These are phyloP conservation scores for Lasiodiplodia gonubiensis DNA, from an alignment of 2,329 filamentous ascomycete species.

Conservation along the genomic window DNA sequence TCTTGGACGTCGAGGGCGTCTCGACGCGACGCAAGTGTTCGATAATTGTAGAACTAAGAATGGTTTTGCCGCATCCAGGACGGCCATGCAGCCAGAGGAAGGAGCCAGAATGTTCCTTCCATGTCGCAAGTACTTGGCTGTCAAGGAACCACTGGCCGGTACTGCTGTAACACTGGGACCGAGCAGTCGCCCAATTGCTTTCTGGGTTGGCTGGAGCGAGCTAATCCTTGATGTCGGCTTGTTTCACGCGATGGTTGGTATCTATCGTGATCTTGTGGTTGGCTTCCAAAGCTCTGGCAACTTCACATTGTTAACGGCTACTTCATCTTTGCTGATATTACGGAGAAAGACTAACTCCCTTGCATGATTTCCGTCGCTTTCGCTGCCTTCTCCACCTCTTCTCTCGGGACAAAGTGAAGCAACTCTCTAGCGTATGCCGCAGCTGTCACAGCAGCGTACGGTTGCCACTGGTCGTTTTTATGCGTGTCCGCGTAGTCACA, in stretches of 20 bases:
- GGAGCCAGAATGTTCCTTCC: background rate
- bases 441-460: conserved; percentile 33
- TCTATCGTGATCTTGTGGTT: background rate
- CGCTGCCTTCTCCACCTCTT: background rate
- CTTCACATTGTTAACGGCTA: background rate
- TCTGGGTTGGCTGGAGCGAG: background rate
- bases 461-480: conserved; percentile 37
- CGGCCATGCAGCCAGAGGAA: background rate
- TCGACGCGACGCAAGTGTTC: background rate
- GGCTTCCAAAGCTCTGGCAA: background rate
- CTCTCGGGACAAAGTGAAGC: background rate
- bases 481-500: conserved; percentile 38
- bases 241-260: background rate
- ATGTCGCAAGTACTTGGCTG: background rate
- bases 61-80: background rate
- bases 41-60: background rate
- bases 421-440: conserved; percentile 35
- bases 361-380: background rate
- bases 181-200: background rate
- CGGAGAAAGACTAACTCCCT: background rate
- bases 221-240: background rate
- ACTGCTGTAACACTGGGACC: background rate
- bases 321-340: background rate
- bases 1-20: background rate
- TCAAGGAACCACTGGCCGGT: background rate